These are phyloP conservation scores for Mortierella sp. DNA, from an alignment of 371 early-diverging fungal genomes.

Conservation along the genomic window DNA sequence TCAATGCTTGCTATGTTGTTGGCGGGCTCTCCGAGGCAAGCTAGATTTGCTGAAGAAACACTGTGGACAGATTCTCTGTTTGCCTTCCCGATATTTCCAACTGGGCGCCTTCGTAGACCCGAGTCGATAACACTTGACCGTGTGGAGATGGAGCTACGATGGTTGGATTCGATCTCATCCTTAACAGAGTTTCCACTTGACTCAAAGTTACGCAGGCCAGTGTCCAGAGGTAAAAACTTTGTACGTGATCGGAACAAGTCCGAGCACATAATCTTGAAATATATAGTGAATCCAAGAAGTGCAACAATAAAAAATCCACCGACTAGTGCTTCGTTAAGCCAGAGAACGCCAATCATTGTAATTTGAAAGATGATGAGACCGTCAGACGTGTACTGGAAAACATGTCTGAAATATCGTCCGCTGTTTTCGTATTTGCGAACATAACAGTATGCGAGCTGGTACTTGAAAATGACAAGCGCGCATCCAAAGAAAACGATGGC, in stretches of 20 bases:
- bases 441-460: constrained; percentile 87
- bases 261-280: constrained; percentile 70
- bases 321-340: constrained; percentile 71
- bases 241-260: constrained; percentile 71
- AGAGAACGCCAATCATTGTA: constrained; percentile 83
- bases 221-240: constrained; percentile 61
- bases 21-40: background rate
- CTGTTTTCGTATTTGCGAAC: constrained; percentile 88
- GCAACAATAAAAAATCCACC: constrained; percentile 65
- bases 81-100: background rate
- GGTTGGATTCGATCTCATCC: background rate
- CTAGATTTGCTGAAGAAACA: constrained; percentile 2
- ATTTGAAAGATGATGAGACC: constrained; percentile 90
- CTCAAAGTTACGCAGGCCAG: constrained; percentile 44
- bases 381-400: constrained; percentile 83
- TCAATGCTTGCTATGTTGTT: background rate
- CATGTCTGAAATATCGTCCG: constrained; percentile 82
- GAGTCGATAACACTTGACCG: background rate
- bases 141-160: background rate
- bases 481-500: constrained; percentile 81
- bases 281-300: constrained; percentile 65
- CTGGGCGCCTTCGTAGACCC: constrained; percentile 2
- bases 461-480: constrained; percentile 84
- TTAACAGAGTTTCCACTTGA: background rate
- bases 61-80: background rate